Percentiles rank a stretch among this genome's conserved stretches.
These are phyloP conservation scores for Triticum urartu DNA, from an alignment of 176 grass and related monocot genomes.

Conservation along the genomic window DNA sequence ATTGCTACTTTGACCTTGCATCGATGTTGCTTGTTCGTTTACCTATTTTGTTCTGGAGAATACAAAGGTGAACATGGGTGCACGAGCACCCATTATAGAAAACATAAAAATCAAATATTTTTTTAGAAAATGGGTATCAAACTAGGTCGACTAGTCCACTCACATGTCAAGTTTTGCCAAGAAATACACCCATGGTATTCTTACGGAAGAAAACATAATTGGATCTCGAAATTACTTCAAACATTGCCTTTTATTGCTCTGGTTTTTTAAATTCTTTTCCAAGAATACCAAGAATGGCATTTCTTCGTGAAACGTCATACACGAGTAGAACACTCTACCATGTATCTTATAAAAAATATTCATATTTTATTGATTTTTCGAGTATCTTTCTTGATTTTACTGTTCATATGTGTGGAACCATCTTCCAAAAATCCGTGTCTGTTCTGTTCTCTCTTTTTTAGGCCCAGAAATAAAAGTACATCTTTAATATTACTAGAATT, in stretches of 20 bases:
- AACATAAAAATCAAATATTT: neutral
- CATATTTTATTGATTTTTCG: neutral
- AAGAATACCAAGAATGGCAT: neutral
- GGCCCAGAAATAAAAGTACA: neutral
- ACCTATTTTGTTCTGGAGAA: neutral
- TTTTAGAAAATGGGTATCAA: neutral
- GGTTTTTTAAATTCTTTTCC: neutral
- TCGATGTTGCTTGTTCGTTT: neutral
- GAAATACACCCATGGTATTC: neutral
- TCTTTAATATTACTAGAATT: neutral
- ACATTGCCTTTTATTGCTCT: neutral
- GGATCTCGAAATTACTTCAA: neutral
- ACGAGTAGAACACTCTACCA: neutral
- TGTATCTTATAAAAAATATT: neutral
- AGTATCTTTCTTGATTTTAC: neutral
- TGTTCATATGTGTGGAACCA: no score
- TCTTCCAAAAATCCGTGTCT: no score
- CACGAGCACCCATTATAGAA: neutral
- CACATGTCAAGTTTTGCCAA: neutral
- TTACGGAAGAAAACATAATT: neutral
- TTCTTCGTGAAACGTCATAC: neutral
- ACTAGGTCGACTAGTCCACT: neutral
- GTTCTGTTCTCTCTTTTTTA: neutral
- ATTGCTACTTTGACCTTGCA: neutral
- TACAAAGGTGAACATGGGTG: neutral